Conservation (phyloP, 2,329 filamentous ascomycete genomes). For the Diplodia sapinea region DNA sequence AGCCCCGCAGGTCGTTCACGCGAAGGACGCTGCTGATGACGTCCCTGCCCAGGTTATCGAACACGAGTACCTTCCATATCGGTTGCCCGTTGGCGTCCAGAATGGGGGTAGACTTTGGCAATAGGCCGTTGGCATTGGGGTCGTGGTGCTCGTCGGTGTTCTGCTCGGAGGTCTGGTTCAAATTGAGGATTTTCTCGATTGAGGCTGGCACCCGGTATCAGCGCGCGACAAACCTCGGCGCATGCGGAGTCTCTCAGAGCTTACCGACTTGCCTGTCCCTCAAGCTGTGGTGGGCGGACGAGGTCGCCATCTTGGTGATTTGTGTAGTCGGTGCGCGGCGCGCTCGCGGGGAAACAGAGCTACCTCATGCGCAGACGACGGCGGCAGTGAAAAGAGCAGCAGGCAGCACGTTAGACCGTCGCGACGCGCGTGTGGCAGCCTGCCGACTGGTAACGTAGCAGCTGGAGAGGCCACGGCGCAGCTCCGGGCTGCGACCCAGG, state of each 20-base stretch:
- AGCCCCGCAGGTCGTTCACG: constrained; percentile 88
- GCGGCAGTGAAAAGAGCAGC: neutral
- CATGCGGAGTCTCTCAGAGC: constrained; percentile 40
- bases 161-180: constrained; percentile 72
- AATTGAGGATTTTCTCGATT: constrained; percentile 92
- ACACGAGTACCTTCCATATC: constrained; percentile 97
- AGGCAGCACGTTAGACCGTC: constrained; percentile 9
- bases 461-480: constrained; percentile 29
- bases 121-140: constrained; percentile 64
- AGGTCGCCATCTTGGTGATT: constrained; percentile 55
- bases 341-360: constrained; percentile 36
- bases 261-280: constrained; percentile 75
- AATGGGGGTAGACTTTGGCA: constrained; percentile 76
- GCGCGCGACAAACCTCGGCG: constrained; percentile 9
- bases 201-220: constrained; percentile 64
- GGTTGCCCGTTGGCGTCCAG: constrained; percentile 87
- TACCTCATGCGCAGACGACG: constrained; percentile 32
- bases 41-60: constrained; percentile 89
- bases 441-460: neutral
- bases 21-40: constrained; percentile 95
- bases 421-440: constrained; percentile 19
- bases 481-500: constrained; percentile 10
- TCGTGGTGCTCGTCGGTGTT: constrained; percentile 66
- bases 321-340: constrained; percentile 35
- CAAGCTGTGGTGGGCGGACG: constrained; percentile 60